phyloP scores from a whole-genome alignment of 257 asterid genomes.

The Fraxinus anomala region DNA sequence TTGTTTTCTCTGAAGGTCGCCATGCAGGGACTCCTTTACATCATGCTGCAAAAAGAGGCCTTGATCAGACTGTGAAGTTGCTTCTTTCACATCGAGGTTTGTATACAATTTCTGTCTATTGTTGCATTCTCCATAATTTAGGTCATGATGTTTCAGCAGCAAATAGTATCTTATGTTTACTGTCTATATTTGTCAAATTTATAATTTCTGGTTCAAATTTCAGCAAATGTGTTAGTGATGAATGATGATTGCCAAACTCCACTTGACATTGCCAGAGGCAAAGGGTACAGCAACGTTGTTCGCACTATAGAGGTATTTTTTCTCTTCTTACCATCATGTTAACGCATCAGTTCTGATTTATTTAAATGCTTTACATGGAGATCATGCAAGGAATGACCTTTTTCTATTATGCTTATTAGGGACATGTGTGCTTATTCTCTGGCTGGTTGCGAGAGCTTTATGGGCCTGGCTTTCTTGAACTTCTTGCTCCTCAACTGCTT shows the following conservation, averaged over 20 bases:
- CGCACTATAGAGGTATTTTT: conserved; percentile 79
- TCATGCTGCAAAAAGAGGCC: conserved; percentile 97
- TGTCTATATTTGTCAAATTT: conserved; percentile 10
- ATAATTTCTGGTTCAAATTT: conserved; percentile 26
- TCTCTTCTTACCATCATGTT: conserved; percentile 7
- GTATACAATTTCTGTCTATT: conserved; percentile 2
- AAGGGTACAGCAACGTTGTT: conserved; percentile 78
- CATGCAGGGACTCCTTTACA: conserved; percentile 95
- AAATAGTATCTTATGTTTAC: background rate
- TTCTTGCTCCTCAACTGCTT: conserved; percentile 76
- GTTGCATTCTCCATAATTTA: background rate
- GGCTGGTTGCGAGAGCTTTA: conserved; percentile 82
- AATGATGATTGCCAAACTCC: conserved; percentile 93
- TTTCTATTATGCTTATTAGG: conserved; percentile 45
- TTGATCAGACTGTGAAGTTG: conserved; percentile 80
- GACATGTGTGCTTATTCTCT: conserved; percentile 77
- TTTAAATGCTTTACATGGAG: background rate
- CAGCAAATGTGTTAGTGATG: conserved; percentile 86
- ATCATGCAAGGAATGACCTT: background rate
- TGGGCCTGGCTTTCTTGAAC: conserved; percentile 85
- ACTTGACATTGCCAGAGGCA: conserved; percentile 85
- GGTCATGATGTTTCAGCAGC: conserved; percentile 19
- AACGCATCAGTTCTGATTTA: background rate
- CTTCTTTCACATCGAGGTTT: conserved; percentile 91
- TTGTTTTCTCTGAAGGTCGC: conserved; percentile 50